A percentile compares a stretch with the other conserved stretches of the same genome.
Evolutionary conservation across 768 basidiomycete species (phyloP).

Genomic region (Tubosaeta sp.): DNA sequence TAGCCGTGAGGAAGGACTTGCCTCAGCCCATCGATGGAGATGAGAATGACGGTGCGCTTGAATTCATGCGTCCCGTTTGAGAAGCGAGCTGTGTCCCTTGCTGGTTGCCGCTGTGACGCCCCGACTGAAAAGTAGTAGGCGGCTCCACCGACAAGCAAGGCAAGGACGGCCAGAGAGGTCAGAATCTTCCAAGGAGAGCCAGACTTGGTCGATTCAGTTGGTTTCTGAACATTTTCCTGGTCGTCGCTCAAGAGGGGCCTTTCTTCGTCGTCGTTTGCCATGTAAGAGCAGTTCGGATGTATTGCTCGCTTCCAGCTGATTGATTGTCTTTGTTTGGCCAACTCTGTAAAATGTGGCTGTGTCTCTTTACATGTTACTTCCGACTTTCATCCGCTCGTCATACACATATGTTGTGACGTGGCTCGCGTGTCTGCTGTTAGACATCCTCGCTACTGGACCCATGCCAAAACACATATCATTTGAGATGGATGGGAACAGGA

Average conservation of each 20-base stretch:
- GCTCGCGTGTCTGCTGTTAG: constrained; percentile 46
- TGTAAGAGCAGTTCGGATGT: background rate
- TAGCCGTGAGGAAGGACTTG: constrained; percentile 24
- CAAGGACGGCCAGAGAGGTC: constrained; percentile 10
- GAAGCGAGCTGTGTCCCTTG: constrained; percentile 30
- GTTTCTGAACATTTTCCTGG: constrained; percentile 4
- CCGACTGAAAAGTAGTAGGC: constrained; percentile 5
- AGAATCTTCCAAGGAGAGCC: constrained; percentile 9
- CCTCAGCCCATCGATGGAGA: constrained; percentile 87
- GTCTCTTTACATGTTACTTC: background rate
- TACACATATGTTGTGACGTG: constrained; percentile 20
- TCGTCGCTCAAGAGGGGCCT: constrained; percentile 21
- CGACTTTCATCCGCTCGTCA: constrained; percentile 6
- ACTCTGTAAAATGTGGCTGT: constrained; percentile 22
- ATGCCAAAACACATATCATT: constrained; percentile 89
- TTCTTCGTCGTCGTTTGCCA: constrained; percentile 21
- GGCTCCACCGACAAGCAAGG: constrained; percentile 12
- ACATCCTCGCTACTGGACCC: constrained; percentile 74
- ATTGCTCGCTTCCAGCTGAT: background rate
- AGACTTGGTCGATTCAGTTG: background rate
- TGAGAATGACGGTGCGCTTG: constrained; percentile 74
- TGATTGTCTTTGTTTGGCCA: background rate
- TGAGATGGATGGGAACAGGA: constrained; percentile 95
- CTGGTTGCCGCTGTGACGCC: constrained; percentile 1
- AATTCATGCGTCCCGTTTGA: constrained; percentile 85